These are phyloP conservation scores for Exophiala lecanii-corni DNA, from an alignment of 2,329 filamentous ascomycete species.

Conservation along the genomic window DNA sequence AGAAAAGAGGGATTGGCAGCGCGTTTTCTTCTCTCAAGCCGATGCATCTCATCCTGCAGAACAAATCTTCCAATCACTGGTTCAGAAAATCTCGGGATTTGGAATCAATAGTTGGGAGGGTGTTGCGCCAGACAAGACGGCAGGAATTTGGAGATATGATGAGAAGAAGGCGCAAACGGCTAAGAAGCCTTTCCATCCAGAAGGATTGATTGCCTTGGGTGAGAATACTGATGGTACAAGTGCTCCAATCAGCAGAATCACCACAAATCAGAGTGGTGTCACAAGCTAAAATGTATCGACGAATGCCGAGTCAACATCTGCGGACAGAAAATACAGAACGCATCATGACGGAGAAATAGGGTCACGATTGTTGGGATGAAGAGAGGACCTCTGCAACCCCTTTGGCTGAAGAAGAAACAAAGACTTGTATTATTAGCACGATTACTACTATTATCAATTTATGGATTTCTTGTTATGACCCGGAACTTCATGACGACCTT, in stretches of 20 bases:
- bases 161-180: conserved; percentile 45
- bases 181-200: conserved; percentile 39
- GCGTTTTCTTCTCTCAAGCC: conserved; percentile 65
- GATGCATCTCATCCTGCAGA: conserved; percentile 34
- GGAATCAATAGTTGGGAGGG: conserved; percentile 33
- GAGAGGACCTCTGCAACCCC: no score
- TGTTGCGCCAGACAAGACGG: conserved; percentile 61
- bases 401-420: no score
- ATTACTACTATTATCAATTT: no score
- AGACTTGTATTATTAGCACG: no score
- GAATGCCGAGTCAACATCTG: no score
- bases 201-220: conserved; percentile 38
- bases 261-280: conserved; percentile 15
- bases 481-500: no score
- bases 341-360: no score
- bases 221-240: conserved; percentile 24
- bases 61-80: conserved; percentile 39
- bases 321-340: no score
- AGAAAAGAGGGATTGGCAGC: conserved; percentile 72
- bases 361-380: no score
- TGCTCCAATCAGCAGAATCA: conserved; percentile 20
- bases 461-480: no score
- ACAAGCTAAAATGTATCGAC: conserved; percentile 2
- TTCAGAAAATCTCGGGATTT: conserved; percentile 32
- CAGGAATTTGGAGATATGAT: conserved; percentile 67